phyloP scores from a whole-genome alignment of 257 asterid genomes.

The Echium plantagineum region DNA sequence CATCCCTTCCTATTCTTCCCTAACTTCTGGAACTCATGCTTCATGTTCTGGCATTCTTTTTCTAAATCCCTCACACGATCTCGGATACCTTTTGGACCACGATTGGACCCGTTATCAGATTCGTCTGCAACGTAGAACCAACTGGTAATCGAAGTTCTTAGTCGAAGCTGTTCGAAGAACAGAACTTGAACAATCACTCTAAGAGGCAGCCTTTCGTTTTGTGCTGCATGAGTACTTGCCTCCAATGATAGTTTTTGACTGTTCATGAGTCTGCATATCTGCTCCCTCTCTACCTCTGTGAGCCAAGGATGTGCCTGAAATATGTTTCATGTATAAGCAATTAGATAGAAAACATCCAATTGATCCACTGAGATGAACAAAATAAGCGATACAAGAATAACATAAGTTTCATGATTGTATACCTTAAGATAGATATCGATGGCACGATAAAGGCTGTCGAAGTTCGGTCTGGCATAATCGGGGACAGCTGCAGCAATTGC shows the following conservation, averaged over 20 bases:
- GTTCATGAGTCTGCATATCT: slow-evolving; percentile 69
- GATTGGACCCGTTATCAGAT: slow-evolving; percentile 48
- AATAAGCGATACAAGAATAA: no score
- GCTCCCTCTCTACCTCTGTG: slow-evolving; percentile 57
- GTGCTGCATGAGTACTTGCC: slow-evolving; percentile 91
- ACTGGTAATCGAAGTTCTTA: slow-evolving; percentile 76
- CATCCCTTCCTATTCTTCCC: slow-evolving; percentile 52
- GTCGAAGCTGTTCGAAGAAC: slow-evolving; percentile 77
- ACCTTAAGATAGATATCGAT: slow-evolving; percentile 87
- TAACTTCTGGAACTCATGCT: slow-evolving; percentile 54
- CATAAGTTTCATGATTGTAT: slow-evolving; percentile 1
- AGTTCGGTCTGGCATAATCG: slow-evolving; percentile 67
- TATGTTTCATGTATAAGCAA: not conserved
- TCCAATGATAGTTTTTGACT: slow-evolving; percentile 86
- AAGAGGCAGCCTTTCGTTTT: slow-evolving; percentile 81
- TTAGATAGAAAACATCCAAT: not conserved
- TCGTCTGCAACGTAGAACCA: slow-evolving; percentile 80
- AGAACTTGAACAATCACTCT: slow-evolving; percentile 79
- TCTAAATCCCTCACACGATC: slow-evolving; percentile 66
- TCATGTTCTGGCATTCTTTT: slow-evolving; percentile 74
- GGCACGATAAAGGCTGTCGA: slow-evolving; percentile 84
- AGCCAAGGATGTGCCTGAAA: slow-evolving; percentile 91
- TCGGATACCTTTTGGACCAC: slow-evolving; percentile 38
- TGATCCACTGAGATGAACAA: no score
- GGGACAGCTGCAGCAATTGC: slow-evolving; percentile 73